These are phyloP conservation scores for Rhynchosporium agropyri DNA, from an alignment of 2,329 filamentous ascomycete species.

Conservation along the genomic window DNA sequence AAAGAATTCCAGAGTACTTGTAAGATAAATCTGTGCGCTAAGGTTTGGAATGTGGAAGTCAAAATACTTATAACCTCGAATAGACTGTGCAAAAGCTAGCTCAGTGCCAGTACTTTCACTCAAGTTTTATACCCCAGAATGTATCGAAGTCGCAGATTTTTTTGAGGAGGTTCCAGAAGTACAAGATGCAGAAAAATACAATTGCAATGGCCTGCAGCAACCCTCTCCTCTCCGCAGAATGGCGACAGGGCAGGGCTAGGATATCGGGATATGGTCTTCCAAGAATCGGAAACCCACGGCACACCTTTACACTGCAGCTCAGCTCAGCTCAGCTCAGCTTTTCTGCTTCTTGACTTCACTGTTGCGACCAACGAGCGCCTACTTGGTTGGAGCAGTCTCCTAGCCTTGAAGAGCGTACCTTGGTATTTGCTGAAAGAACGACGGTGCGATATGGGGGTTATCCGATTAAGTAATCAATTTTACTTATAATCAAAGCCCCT, in stretches of 20 bases:
- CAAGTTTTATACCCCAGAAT: background rate
- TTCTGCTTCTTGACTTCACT: background rate
- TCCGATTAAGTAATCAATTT: no score
- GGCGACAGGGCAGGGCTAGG: background rate
- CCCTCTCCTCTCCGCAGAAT: conserved; percentile 5
- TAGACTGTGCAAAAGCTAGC: background rate
- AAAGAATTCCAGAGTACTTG: background rate
- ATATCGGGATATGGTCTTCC: background rate
- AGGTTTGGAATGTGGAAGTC: conserved; percentile 13
- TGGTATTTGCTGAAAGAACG: background rate
- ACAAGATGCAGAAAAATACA: background rate
- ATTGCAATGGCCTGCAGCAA: conserved; percentile 11
- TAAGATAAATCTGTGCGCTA: background rate
- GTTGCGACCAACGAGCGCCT: background rate
- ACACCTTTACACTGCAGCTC: background rate
- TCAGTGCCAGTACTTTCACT: background rate
- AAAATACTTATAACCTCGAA: background rate
- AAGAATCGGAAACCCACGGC: background rate
- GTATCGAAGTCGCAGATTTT: background rate
- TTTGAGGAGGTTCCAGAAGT: background rate
- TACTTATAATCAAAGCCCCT: no score
- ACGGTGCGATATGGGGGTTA: background rate
- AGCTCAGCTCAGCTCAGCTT: no score
- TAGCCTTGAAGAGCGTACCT: background rate
- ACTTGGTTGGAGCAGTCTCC: background rate